Conservation (phyloP, 768 basidiomycete genomes). For the Pleurotus djamor region DNA sequence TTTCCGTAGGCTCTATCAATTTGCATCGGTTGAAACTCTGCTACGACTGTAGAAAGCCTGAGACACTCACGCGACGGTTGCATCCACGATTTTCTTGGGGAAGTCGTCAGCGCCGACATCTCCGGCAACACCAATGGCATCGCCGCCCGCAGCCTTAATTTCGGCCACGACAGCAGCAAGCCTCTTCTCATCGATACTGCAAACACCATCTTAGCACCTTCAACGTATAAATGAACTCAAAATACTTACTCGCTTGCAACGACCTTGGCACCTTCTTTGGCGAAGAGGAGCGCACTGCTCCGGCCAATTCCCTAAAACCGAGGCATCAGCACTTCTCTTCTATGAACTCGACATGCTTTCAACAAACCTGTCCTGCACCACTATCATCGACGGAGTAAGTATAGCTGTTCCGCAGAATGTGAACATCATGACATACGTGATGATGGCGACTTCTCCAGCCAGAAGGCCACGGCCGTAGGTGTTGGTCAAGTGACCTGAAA, state of each 20-base stretch:
- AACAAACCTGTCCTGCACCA: constrained; percentile 75
- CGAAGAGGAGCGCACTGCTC: constrained; percentile 72
- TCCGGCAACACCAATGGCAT: constrained; percentile 71
- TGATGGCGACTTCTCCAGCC: constrained; percentile 78
- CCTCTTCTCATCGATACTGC: constrained; percentile 71
- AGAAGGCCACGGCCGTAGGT: constrained; percentile 56
- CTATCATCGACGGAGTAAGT: neutral
- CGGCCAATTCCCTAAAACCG: constrained; percentile 72
- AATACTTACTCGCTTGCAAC: constrained; percentile 73
- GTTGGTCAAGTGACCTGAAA: constrained; percentile 68
- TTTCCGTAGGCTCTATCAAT: constrained; percentile 68
- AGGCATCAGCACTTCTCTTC: neutral
- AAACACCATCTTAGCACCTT: neutral
- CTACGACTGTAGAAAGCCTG: neutral
- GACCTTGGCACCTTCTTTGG: constrained; percentile 84
- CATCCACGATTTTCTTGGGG: constrained; percentile 73
- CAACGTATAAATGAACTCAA: constrained; percentile 5
- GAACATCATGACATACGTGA: constrained; percentile 53
- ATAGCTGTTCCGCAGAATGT: too few relatives aligned
- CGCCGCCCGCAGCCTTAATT: constrained; percentile 71
- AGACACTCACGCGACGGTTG: constrained; percentile 66
- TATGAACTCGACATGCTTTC: constrained; percentile 1
- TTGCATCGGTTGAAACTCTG: neutral
- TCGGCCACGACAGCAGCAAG: constrained; percentile 66
- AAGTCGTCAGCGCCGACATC: constrained; percentile 85